Percentiles rank a stretch among this genome's conserved stretches.
Evolutionary conservation across 148 eudicot genomes (phyloP).

Genomic region (Camellia sinensis): DNA sequence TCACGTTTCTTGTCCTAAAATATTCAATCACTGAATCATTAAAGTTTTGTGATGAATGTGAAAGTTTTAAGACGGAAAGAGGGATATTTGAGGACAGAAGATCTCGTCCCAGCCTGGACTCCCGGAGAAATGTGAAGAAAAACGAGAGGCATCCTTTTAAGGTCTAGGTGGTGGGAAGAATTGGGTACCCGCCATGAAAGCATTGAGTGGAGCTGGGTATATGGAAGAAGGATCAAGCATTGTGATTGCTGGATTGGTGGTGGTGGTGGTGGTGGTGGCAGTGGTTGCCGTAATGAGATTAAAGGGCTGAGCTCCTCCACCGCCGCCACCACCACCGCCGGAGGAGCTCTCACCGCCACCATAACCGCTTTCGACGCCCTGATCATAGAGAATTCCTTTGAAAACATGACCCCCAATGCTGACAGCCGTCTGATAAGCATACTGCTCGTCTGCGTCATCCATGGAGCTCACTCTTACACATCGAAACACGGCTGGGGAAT

Average conservation of each 20-base stretch:
- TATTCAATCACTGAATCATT: too few species aligned
- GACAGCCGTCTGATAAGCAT: conserved; percentile 86
- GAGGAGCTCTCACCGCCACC: conserved; percentile 46
- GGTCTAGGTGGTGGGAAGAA: conserved; percentile 88
- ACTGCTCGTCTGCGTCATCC: conserved; percentile 71
- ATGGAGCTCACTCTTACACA: conserved; percentile 75
- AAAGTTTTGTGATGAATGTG: too few species aligned
- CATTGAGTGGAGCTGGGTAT: conserved; percentile 65
- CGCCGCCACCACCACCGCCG: conserved; percentile 21
- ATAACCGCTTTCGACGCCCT: conserved; percentile 56
- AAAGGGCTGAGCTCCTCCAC: conserved; percentile 16
- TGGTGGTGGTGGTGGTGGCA: conserved; percentile 15
- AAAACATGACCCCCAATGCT: conserved; percentile 86
- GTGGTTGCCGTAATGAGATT: conserved; percentile 30
- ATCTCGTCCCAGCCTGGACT: background rate
- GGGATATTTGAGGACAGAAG: background rate
- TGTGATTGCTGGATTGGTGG: conserved; percentile 12
- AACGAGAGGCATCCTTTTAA: conserved; percentile 18
- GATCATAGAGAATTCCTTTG: conserved; percentile 93
- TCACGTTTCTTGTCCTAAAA: too few species aligned
- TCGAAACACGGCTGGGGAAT: conserved; percentile 66
- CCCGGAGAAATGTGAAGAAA: background rate
- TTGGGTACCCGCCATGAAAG: conserved; percentile 91
- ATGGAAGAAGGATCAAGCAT: conserved; percentile 41
- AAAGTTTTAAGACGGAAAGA: too few species aligned